Evolutionary conservation across 495 filamentous ascomycete genomes (phyloP).

Genomic region (Penicillium subrubescens): DNA sequence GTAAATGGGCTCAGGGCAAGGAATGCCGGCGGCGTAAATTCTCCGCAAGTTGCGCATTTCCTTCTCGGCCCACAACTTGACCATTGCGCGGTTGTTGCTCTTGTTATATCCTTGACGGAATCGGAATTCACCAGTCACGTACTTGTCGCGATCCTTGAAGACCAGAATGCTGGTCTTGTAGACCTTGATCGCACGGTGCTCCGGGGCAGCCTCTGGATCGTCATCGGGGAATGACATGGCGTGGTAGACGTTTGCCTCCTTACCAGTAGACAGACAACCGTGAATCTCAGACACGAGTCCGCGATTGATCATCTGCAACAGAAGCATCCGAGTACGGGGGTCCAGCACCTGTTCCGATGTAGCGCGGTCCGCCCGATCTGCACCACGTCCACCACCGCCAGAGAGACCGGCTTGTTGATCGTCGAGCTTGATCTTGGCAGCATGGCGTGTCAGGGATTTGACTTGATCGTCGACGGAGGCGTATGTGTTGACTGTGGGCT

Average conservation of each 20-base stretch:
- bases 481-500: constrained; percentile 76
- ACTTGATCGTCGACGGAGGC: constrained; percentile 86
- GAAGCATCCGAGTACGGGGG: constrained; percentile 89
- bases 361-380: constrained; percentile 87
- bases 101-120: constrained; percentile 85
- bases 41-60: constrained; percentile 92
- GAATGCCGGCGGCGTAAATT: constrained; percentile 78
- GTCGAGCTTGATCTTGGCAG: constrained; percentile 84
- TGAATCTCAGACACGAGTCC: constrained; percentile 80
- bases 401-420: constrained; percentile 57
- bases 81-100: constrained; percentile 89
- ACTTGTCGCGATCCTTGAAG: constrained; percentile 96
- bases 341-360: constrained; percentile 94
- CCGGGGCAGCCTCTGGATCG: constrained; percentile 41
- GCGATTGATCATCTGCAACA: constrained; percentile 92
- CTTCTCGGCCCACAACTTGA: constrained; percentile 97
- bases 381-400: constrained; percentile 51
- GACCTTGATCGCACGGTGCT: constrained; percentile 88
- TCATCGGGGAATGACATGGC: constrained; percentile 58
- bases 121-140: constrained; percentile 89
- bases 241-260: constrained; percentile 97
- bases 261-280: constrained; percentile 91
- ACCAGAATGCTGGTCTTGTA: constrained; percentile 97
- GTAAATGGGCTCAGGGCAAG: constrained; percentile 84
- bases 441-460: constrained; percentile 78